Conservation (phyloP, 331 rosid genomes). For the Pyrus hybrid region DNA sequence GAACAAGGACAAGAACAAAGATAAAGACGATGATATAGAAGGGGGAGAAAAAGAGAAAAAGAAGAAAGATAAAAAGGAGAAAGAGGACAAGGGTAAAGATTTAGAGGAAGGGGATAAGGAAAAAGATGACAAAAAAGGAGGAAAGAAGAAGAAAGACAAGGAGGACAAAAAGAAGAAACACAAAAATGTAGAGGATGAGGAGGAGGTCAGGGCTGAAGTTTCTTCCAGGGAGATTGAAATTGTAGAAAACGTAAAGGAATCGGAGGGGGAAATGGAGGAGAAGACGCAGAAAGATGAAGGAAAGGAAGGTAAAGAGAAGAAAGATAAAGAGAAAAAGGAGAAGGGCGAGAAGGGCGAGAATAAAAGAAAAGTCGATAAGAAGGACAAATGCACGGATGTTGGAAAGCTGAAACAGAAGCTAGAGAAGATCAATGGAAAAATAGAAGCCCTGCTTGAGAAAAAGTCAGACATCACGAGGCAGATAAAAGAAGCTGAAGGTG, state of each 20-base stretch:
- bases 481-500: constrained; percentile 49
- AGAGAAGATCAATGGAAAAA: constrained; percentile 43
- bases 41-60: background rate
- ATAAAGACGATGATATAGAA: background rate
- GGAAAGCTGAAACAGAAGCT: constrained; percentile 51
- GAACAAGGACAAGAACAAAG: background rate
- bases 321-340: constrained; percentile 27
- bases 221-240: constrained; percentile 29
- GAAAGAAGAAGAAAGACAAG: background rate
- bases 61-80: background rate
- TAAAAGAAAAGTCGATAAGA: constrained; percentile 39
- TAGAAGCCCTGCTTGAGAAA: constrained; percentile 39
- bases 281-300: constrained; percentile 10
- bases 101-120: background rate
- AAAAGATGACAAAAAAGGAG: background rate
- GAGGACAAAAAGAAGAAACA: background rate
- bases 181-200: constrained; percentile 10
- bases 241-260: constrained; percentile 23
- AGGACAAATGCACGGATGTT: constrained; percentile 35
- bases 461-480: constrained; percentile 46
- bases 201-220: constrained; percentile 8
- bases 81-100: too few relatives aligned
- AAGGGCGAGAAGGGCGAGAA: constrained; percentile 27
- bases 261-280: constrained; percentile 11
- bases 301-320: constrained; percentile 24